A percentile compares a stretch with the other conserved stretches of the same genome.
phyloP scores from a whole-genome alignment of 1,284 basidiomycete genomes.

The Tetrapyrgos nigripes region DNA sequence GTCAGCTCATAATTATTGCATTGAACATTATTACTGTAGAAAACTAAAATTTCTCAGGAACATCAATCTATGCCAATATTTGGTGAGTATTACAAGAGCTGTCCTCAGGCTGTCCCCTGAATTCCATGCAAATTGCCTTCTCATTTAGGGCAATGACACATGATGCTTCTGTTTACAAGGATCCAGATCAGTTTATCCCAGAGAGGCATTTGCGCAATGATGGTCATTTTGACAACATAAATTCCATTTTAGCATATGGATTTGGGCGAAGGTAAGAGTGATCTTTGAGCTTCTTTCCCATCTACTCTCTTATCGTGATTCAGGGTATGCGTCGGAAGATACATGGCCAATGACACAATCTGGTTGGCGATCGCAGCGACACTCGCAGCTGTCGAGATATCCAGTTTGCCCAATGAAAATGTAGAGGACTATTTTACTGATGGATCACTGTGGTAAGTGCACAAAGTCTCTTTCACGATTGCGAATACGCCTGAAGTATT shows the following conservation, averaged over 20 bases:
- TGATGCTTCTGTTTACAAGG: neutral
- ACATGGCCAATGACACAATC: conserved; percentile 9
- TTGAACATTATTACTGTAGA: too few relatives aligned
- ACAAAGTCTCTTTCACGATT: too few relatives aligned
- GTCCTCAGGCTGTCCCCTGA: neutral
- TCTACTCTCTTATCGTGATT: neutral
- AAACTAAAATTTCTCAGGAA: neutral
- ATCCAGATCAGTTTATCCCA: conserved; percentile 6
- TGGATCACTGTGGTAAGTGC: too few relatives aligned
- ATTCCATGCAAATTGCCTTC: neutral
- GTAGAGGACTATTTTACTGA: neutral
- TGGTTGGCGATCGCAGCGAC: conserved; percentile 19
- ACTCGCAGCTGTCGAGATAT: neutral
- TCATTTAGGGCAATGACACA: conserved; percentile 8
- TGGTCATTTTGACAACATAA: neutral
- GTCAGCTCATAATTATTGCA: neutral
- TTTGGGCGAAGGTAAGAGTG: conserved; percentile 6
- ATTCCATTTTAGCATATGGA: conserved; percentile 4
- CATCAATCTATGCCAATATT: neutral
- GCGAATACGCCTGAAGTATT: too few relatives aligned
- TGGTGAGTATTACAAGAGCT: neutral
- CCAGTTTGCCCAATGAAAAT: neutral
- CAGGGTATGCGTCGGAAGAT: conserved; percentile 3
- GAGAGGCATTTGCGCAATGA: neutral
- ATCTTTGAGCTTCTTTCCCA: neutral